These are phyloP conservation scores for Gynandropsis gynandra DNA, from an alignment of 345 rosid genomes.

Conservation along the genomic window DNA sequence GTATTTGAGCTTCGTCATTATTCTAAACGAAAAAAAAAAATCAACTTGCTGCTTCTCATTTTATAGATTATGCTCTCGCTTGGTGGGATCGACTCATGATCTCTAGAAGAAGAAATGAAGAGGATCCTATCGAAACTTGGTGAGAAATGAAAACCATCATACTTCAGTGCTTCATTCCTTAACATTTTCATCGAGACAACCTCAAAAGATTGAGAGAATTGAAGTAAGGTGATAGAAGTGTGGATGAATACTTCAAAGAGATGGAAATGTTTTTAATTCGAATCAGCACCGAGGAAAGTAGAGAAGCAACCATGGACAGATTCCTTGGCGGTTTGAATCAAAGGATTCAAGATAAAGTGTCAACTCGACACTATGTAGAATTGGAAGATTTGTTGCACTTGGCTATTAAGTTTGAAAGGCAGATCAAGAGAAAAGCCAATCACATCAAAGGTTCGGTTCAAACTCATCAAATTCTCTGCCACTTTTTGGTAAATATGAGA, in stretches of 20 bases:
- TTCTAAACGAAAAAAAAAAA: too few species aligned
- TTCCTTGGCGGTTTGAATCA: background rate
- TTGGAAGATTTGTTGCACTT: background rate
- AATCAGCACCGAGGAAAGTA: background rate
- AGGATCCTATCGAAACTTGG: background rate
- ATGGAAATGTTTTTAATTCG: background rate
- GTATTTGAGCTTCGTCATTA: too few species aligned
- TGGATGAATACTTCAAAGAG: background rate
- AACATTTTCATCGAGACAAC: background rate
- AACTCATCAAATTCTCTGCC: background rate
- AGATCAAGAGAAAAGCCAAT: background rate
- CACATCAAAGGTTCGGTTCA: background rate
- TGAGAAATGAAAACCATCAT: background rate
- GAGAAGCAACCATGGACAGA: background rate
- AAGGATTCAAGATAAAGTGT: background rate
- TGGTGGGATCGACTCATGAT: constrained; percentile 5
- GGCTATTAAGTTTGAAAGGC: background rate
- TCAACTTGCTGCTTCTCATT: too few species aligned
- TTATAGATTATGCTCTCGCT: background rate
- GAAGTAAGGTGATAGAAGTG: background rate
- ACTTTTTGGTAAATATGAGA: background rate
- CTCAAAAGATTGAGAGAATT: background rate
- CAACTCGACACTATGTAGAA: background rate
- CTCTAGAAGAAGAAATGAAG: background rate
- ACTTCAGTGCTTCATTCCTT: background rate